These are phyloP conservation scores for Candida cerambycidarum DNA, from an alignment of 805 yeast species.

Conservation along the genomic window DNA sequence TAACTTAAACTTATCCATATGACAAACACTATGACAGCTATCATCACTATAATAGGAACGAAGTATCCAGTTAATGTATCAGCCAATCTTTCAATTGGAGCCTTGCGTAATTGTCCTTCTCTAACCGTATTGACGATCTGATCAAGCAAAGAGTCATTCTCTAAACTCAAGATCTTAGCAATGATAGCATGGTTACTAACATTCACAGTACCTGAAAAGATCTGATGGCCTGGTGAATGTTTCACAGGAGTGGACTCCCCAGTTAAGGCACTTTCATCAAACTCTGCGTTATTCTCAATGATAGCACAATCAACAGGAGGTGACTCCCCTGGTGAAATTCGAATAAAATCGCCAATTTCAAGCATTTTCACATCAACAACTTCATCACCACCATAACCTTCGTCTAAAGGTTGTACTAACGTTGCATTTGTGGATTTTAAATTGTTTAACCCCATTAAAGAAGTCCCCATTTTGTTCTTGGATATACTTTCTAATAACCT, in stretches of 20 bases:
- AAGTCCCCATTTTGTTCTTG: conserved; percentile 65
- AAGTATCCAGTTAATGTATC: conserved; percentile 68
- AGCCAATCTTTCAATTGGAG: conserved; percentile 72
- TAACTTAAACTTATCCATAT: conserved; percentile 65
- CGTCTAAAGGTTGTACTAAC: conserved; percentile 28
- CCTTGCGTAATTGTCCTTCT: conserved; percentile 69
- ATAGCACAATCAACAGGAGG: conserved; percentile 60
- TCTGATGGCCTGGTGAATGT: conserved; percentile 59
- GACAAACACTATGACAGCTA: conserved; percentile 66
- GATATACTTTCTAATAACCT: conserved; percentile 66
- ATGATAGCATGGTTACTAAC: conserved; percentile 53
- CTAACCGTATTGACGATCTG: conserved; percentile 70
- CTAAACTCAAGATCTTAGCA: conserved; percentile 56
- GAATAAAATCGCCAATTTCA: conserved; percentile 52
- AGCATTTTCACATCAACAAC: conserved; percentile 42
- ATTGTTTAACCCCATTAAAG: conserved; percentile 52
- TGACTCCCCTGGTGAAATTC: conserved; percentile 54
- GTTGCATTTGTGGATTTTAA: conserved; percentile 53
- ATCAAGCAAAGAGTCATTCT: conserved; percentile 66
- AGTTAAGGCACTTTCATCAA: conserved; percentile 62
- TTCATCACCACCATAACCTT: conserved; percentile 13
- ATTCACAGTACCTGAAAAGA: conserved; percentile 73
- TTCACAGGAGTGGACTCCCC: conserved; percentile 63
- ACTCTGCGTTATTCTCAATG: conserved; percentile 46
- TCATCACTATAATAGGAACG: conserved; percentile 64